Base-by-base conservation (phyloP, 2,329 filamentous ascomycete genomes). In the Fusarium denticulatum region DNA sequence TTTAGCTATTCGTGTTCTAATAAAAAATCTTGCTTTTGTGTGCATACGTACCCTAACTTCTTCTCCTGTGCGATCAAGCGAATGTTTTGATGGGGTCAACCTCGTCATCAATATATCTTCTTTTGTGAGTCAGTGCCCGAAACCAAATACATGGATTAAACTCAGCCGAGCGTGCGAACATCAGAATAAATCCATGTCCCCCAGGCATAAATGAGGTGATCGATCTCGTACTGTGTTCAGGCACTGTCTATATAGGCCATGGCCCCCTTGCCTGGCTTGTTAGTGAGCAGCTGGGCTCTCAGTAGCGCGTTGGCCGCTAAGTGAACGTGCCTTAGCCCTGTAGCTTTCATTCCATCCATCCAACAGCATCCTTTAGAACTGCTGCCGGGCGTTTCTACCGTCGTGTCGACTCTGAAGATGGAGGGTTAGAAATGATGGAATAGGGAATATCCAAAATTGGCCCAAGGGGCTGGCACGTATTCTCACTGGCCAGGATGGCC, bases 141-240 rank as follows among this genome's bases (percentile, higher is more conserved):
- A 43, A 60, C 49, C 61, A 56, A 49, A 47, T 56, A 56, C 68
- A 72, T 67, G 70, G 71, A 50, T 73, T 71, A 42, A 63, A 67
- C 57, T 64, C 61, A 73, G 39, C 65, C 69, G 69, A 71, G 47
- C 46, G 62, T 42, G 58, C 39, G 62, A 46, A 26, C 70, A 67
- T 71, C 60, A 71, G 52, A 71, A 58, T 47, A 63, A 64, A 67
- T 58, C 65, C 70, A 72, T 69, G 65, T 55, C 39, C 60, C 40
- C 63, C 67, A 67, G 61, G 61, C 49, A 68, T 68, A 63, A 69
- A 69, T 71, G 67, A 71, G 68, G 69, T 72, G 69, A 72, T 63
- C 71, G 71, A 73, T 73, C 71, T 73, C 66, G 49, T 60, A 73
- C 71, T 74, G 71, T 73, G 71, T 74, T 73, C 71, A 74, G 50